Base-by-base conservation (phyloP, 2,329 filamentous ascomycete genomes). In the Colletotrichum filicis region DNA sequence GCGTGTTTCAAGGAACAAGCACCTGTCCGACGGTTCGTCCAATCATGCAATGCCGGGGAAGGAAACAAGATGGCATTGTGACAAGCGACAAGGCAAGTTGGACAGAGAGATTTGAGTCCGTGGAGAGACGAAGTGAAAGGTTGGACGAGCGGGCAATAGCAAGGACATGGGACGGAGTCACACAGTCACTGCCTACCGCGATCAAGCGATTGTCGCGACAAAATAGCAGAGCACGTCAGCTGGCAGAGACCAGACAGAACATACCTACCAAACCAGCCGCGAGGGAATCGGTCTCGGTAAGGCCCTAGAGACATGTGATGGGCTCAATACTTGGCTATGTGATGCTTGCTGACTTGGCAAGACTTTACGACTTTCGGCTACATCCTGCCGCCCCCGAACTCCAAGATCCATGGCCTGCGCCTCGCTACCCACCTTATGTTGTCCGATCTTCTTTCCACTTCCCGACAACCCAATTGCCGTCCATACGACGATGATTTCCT, bases 1-100 rank as follows among this genome's bases (percentile, higher is more conserved):
- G 71, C 60, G 28, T 73, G 71, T 73, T 71, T 71, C 60, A 66
- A 66, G 53, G 46, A 58, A 73, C 55, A 61, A 73, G 60, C 55
- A 60, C 35, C 42, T 52, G 32, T 53, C 55, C 22, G 66, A 28
- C 59, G 35, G 60, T 58, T 61, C 61, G 26, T 58, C 61, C 56
- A 70, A 66, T 73, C 49, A 59, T 42, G 32, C 37, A 35, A 46
- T 56, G 30, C n/a, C 24, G 42, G 49, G 66, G 26, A 11, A 42
- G 35, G 60, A 65, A 73, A 60, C 70, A 60, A 60, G 49, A 70
- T 30, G 42, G 26, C 56, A 64, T 49, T 55, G 59, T 57, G 66
- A 65, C 61, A 61, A 56, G 56, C 59, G 57, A 35, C 35, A 60
- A 28, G 37, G 49, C 49, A 24, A 32, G n/a, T 32, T 59, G 65